Percentiles rank a stretch among this genome's conserved stretches.
Evolutionary conservation across 108 stramenopile species (phyloP).

Genomic region (Tribonema minus): DNA sequence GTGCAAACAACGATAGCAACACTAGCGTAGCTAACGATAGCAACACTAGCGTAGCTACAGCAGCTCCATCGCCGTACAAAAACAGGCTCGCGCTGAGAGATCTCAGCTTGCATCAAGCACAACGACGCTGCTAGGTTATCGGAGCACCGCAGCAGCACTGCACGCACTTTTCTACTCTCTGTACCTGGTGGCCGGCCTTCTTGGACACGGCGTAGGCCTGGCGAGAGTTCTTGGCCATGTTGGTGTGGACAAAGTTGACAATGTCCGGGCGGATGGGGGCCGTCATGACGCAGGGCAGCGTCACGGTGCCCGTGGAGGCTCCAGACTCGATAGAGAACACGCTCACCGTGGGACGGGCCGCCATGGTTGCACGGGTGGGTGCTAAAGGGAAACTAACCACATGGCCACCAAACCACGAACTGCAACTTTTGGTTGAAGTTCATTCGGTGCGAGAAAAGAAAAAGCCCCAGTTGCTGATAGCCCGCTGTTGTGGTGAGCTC

Average conservation of each 20-base stretch:
- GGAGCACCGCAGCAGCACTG: too few species aligned
- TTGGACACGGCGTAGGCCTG: conserved; percentile 96
- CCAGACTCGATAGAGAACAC: conserved; percentile 88
- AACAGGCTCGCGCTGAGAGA: too few species aligned
- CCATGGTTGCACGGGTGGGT: conserved; percentile 15
- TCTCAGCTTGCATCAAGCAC: too few species aligned
- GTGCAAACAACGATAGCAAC: too few species aligned
- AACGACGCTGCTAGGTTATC: too few species aligned
- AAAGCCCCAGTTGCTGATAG: too few species aligned
- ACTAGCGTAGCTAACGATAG: too few species aligned
- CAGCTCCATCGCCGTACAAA: too few species aligned
- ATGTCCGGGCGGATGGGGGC: conserved; percentile 97
- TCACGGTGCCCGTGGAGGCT: conserved; percentile 75
- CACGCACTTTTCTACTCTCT: background rate
- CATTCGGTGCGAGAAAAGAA: too few species aligned
- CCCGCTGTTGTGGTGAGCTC: too few species aligned
- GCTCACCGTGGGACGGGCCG: conserved; percentile 90
- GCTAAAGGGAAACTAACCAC: background rate
- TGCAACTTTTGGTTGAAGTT: too few species aligned
- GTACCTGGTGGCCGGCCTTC: conserved; percentile 80
- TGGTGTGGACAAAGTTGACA: conserved; percentile 96
- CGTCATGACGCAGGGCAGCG: conserved; percentile 91
- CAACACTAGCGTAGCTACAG: too few species aligned
- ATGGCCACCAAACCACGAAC: background rate
- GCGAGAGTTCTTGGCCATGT: conserved; percentile 99